These are phyloP conservation scores for Heimioporus sp. DNA, from an alignment of 768 basidiomycete genomes.

Conservation along the genomic window DNA sequence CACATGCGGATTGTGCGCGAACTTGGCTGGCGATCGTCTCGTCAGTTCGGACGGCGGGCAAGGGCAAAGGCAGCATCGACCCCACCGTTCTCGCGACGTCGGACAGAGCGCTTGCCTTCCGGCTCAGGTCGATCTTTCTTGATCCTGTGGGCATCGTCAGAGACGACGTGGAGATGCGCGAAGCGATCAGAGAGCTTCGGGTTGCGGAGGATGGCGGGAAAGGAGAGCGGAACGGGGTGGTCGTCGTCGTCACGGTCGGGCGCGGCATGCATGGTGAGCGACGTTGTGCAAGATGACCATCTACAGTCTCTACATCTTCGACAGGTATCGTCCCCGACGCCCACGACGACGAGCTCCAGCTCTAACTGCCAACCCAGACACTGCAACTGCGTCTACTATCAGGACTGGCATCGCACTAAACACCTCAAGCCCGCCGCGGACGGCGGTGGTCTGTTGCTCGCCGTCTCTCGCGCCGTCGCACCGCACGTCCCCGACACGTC, in stretches of 20 bases:
- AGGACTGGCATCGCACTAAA: conserved; percentile 87
- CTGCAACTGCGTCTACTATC: conserved; percentile 91
- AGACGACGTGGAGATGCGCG: too few species aligned
- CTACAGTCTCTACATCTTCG: conserved; percentile 90
- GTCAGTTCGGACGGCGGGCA: conserved; percentile 3
- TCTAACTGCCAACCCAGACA: conserved; percentile 50
- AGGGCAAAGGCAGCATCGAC: conserved; percentile 15
- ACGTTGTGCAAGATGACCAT: conserved; percentile 65
- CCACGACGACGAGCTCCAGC: neutral
- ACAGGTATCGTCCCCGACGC: conserved; percentile 48
- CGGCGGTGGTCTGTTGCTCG: conserved; percentile 66
- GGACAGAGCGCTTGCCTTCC: conserved; percentile 75
- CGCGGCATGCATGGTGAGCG: too few species aligned
- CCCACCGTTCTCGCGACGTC: conserved; percentile 75
- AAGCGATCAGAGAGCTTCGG: too few species aligned
- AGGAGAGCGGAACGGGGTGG: too few species aligned
- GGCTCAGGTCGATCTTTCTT: conserved; percentile 12
- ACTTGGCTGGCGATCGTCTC: conserved; percentile 47
- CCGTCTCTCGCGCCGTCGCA: conserved; percentile 72
- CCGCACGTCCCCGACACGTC: conserved; percentile 30
- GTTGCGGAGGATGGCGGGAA: too few species aligned
- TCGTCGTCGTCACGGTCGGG: too few species aligned
- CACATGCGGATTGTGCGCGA: conserved; percentile 72
- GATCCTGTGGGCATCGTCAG: too few species aligned
- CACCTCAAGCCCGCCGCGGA: conserved; percentile 70